phyloP scores from a whole-genome alignment of 2,329 filamentous ascomycete species.

The Setomelanomma holmii region DNA sequence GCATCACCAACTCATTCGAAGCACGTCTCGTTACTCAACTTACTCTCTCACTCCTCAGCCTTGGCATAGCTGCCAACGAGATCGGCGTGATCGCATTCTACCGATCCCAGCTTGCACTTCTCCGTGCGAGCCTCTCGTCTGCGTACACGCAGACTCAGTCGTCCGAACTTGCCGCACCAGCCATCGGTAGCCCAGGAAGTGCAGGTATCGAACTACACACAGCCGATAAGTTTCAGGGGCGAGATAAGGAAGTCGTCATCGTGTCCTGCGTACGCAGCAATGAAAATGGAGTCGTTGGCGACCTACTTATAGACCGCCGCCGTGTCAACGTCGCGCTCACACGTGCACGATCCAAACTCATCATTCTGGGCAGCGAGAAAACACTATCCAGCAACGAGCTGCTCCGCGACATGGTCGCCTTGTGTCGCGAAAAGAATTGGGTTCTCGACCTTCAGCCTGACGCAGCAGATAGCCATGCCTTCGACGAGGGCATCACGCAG shows the following conservation, averaged over 20 bases:
- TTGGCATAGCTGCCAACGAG: slow-evolving; percentile 75
- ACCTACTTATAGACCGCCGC: slow-evolving; percentile 88
- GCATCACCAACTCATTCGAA: slow-evolving; percentile 89
- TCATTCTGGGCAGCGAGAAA: slow-evolving; percentile 81
- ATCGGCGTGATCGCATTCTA: slow-evolving; percentile 98
- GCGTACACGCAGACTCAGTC: slow-evolving; percentile 53
- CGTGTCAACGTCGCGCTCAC: slow-evolving; percentile 97
- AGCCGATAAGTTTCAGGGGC: slow-evolving; percentile 93
- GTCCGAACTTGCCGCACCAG: slow-evolving; percentile 49
- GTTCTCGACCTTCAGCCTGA: slow-evolving; percentile 72
- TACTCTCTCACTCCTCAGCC: slow-evolving; percentile 76
- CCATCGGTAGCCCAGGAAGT: slow-evolving; percentile 13
- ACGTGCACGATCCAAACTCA: slow-evolving; percentile 86
- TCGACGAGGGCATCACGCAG: slow-evolving; percentile 63
- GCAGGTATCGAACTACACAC: slow-evolving; percentile 88
- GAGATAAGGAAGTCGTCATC: slow-evolving; percentile 92
- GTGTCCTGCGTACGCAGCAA: slow-evolving; percentile 90
- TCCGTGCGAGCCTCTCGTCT: slow-evolving; percentile 74
- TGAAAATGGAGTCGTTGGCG: slow-evolving; percentile 81
- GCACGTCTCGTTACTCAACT: slow-evolving; percentile 79
- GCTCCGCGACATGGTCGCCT: slow-evolving; percentile 73
- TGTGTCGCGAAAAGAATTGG: slow-evolving; percentile 84
- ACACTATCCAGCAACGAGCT: slow-evolving; percentile 78
- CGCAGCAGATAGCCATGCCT: slow-evolving; percentile 72
- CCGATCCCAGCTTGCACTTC: slow-evolving; percentile 83